Conservation (phyloP, 768 basidiomycete species). For the Cyclocybe aegerita region DNA sequence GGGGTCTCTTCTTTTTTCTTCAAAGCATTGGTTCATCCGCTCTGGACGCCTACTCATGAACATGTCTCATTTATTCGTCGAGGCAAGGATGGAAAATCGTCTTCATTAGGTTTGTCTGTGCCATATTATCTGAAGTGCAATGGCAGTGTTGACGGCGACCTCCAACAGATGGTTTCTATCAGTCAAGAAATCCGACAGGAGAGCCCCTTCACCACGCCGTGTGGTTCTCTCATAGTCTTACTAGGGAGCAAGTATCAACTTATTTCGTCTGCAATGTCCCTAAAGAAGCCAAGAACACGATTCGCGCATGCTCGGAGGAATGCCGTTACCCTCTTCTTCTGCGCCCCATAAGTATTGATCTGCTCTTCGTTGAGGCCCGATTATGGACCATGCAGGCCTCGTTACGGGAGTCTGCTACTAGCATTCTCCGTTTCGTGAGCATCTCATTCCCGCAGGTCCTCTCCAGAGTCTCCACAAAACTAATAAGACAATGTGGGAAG, state of each 20-base stretch:
- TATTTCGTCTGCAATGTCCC: background rate
- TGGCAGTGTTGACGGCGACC: too few species aligned
- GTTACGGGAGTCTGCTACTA: background rate
- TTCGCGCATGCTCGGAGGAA: background rate
- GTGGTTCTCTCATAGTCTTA: conserved; percentile 5
- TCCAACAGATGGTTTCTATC: conserved; percentile 1
- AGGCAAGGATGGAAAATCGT: too few species aligned
- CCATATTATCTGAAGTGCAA: background rate
- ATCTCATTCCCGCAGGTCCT: background rate
- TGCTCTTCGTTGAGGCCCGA: background rate
- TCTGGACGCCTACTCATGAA: too few species aligned
- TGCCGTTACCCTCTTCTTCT: background rate
- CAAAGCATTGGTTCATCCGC: too few species aligned
- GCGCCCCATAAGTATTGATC: conserved; percentile 1
- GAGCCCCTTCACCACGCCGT: background rate
- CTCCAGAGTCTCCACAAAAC: too few species aligned
- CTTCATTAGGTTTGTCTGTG: background rate
- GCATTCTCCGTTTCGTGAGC: background rate
- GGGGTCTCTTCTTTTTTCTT: too few species aligned
- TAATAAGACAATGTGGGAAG: too few species aligned
- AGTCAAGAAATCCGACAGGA: background rate
- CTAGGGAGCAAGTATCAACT: background rate
- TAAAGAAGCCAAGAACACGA: background rate
- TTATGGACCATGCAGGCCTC: background rate
- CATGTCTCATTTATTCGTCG: too few species aligned